phyloP scores from a whole-genome alignment of 2,329 filamentous ascomycete genomes.

The Orbilia oligospora region DNA sequence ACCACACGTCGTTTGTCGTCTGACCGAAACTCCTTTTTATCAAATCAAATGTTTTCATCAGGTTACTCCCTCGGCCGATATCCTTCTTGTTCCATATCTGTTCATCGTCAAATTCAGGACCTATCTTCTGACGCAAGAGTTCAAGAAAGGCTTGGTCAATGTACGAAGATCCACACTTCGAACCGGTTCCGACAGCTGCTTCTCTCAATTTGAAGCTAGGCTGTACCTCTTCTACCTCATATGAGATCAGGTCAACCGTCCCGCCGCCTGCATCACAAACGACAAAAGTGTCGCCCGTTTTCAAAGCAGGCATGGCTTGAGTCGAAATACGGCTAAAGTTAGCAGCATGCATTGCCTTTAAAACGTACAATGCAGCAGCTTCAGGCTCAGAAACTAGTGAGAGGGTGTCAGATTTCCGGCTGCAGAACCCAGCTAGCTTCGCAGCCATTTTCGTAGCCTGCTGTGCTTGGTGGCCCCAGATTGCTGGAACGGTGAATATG shows the following conservation, averaged over 20 bases:
- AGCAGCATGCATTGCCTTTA: constrained; percentile 38
- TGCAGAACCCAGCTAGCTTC: constrained; percentile 37
- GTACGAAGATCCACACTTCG: constrained; percentile 61
- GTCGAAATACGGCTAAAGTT: constrained; percentile 8
- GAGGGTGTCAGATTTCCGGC: constrained; percentile 24
- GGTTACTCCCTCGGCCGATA: constrained; percentile 34
- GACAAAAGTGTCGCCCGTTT: constrained; percentile 54
- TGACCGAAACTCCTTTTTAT: constrained; percentile 60
- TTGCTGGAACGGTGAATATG: constrained; percentile 60
- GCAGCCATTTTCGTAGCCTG: constrained; percentile 35
- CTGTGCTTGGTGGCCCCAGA: constrained; percentile 54
- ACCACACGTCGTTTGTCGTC: constrained; percentile 25
- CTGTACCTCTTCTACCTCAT: constrained; percentile 36
- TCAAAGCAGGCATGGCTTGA: neutral
- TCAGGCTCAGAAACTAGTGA: constrained; percentile 50
- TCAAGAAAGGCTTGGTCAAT: constrained; percentile 60
- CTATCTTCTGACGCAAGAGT: constrained; percentile 44
- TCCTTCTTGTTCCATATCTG: constrained; percentile 35
- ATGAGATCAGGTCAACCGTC: constrained; percentile 61
- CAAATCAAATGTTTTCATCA: constrained; percentile 57
- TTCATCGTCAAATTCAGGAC: constrained; percentile 25
- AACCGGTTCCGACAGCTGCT: constrained; percentile 52
- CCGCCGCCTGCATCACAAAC: constrained; percentile 62
- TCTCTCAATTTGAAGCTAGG: constrained; percentile 55
- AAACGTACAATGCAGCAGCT: constrained; percentile 43